Percentiles rank a stretch among this genome's conserved stretches.
These are phyloP conservation scores for Dothidotthia symphoricarpi DNA, from an alignment of 2,329 filamentous ascomycete genomes.

Conservation along the genomic window DNA sequence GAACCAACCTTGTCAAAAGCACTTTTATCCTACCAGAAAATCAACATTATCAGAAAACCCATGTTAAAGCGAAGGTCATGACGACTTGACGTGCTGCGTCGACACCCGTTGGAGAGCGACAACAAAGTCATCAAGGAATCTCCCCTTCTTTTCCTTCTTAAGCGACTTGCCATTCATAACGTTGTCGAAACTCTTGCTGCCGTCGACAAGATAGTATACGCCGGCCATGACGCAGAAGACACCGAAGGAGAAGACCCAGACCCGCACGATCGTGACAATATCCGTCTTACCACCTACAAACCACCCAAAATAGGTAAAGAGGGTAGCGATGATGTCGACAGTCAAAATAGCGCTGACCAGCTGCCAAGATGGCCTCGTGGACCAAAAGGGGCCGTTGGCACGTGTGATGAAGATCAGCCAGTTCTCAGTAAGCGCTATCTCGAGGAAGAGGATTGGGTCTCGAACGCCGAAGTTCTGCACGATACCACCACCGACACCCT, in stretches of 20 bases:
- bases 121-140: conserved; percentile 80
- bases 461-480: conserved; percentile 84
- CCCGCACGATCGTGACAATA: conserved; percentile 80
- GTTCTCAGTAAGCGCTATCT: conserved; percentile 89
- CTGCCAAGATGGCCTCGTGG: conserved; percentile 83
- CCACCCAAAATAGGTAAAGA: conserved; percentile 84
- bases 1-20: no score
- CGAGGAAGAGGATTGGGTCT: conserved; percentile 81
- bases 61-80: no score
- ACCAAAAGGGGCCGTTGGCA: conserved; percentile 91
- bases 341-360: conserved; percentile 72
- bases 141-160: conserved; percentile 79
- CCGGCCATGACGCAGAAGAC: conserved; percentile 81
- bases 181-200: conserved; percentile 80
- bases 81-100: no score
- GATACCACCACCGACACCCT: conserved; percentile 72
- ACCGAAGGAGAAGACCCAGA: conserved; percentile 90
- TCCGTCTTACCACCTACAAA: conserved; percentile 69
- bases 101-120: not conserved
- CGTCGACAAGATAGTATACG: conserved; percentile 76
- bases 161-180: conserved; percentile 87
- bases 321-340: conserved; percentile 79
- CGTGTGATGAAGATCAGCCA: conserved; percentile 97
- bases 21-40: no score
- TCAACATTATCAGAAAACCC: no score